A percentile compares a stretch with the other conserved stretches of the same genome.
phyloP scores from a whole-genome alignment of 2,329 filamentous ascomycete species.

The Calonectria crousiana region DNA sequence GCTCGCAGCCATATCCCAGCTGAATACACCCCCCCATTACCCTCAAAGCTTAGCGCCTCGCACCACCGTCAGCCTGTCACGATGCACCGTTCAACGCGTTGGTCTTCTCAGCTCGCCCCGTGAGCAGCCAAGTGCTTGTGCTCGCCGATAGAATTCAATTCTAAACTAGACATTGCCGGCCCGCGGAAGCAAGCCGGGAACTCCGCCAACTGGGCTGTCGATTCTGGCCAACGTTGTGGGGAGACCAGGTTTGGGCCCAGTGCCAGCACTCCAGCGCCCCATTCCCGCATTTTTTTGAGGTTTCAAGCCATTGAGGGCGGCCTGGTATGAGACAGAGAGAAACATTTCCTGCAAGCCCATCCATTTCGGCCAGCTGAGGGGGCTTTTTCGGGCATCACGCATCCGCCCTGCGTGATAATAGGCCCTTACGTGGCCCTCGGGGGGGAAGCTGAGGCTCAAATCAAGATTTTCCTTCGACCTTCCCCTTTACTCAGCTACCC shows the following conservation, averaged over 20 bases:
- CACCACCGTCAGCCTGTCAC: neutral
- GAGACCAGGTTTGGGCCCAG: neutral
- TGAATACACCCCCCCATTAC: neutral
- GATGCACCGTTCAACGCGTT: neutral
- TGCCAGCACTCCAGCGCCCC: neutral
- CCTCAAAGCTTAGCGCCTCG: conserved; percentile 1
- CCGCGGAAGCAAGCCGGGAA: neutral
- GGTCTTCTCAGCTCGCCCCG: neutral
- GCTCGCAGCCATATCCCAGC: neutral
- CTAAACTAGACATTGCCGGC: too few species aligned
- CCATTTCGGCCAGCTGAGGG: neutral
- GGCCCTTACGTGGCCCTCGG: neutral
- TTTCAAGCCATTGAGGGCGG: neutral
- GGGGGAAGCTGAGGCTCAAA: neutral
- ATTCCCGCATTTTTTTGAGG: neutral
- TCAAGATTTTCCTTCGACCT: neutral
- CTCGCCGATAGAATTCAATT: neutral
- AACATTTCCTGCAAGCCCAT: neutral
- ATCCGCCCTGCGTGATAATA: neutral
- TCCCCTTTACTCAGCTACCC: neutral
- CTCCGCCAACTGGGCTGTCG: neutral
- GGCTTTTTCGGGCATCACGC: neutral
- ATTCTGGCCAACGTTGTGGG: neutral
- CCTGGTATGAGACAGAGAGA: neutral
- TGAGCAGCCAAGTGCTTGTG: neutral